Evolutionary conservation across 108 stramenopile genomes (phyloP).

Genomic region (Stephanodiscus triporus): DNA sequence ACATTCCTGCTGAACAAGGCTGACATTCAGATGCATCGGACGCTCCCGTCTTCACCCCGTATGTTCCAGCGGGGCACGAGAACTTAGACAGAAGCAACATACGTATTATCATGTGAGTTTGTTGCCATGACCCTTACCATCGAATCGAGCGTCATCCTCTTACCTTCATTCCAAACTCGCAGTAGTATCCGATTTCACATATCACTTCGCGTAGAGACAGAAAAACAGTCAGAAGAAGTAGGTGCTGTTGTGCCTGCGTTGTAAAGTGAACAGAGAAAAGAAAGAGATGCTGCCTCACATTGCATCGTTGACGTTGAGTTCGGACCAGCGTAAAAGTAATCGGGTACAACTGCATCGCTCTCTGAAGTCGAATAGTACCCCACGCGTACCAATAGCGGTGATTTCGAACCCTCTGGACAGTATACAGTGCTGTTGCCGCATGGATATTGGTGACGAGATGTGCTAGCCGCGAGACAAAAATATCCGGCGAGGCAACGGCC

Average conservation of each 20-base stretch:
- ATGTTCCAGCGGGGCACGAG: slow-evolving; percentile 47
- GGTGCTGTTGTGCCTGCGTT: neutral
- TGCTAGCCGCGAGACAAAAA: slow-evolving; percentile 27
- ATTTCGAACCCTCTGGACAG: slow-evolving; percentile 28
- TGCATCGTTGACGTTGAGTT: slow-evolving; percentile 36
- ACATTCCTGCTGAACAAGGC: slow-evolving; percentile 35
- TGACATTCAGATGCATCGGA: slow-evolving; percentile 21
- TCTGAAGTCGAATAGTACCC: slow-evolving; percentile 44
- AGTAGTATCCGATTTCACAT: slow-evolving; percentile 45
- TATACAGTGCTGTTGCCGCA: slow-evolving; percentile 43
- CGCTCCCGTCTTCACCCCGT: slow-evolving; percentile 23
- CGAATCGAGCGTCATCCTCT: too few relatives aligned
- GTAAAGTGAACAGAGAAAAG: neutral
- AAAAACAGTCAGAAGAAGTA: neutral
- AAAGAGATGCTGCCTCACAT: slow-evolving; percentile 1
- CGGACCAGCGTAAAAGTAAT: slow-evolving; percentile 35
- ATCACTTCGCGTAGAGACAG: neutral
- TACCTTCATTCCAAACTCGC: slow-evolving; percentile 29
- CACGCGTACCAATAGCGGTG: slow-evolving; percentile 13
- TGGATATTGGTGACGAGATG: slow-evolving; percentile 28
- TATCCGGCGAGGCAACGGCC: slow-evolving; percentile 35
- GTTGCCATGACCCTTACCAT: too few relatives aligned
- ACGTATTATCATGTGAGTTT: neutral
- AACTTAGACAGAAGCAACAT: slow-evolving; percentile 15
- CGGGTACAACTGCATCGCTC: slow-evolving; percentile 13